phyloP scores from a whole-genome alignment of 352 stramenopile species.

The Pythium sp. region DNA sequence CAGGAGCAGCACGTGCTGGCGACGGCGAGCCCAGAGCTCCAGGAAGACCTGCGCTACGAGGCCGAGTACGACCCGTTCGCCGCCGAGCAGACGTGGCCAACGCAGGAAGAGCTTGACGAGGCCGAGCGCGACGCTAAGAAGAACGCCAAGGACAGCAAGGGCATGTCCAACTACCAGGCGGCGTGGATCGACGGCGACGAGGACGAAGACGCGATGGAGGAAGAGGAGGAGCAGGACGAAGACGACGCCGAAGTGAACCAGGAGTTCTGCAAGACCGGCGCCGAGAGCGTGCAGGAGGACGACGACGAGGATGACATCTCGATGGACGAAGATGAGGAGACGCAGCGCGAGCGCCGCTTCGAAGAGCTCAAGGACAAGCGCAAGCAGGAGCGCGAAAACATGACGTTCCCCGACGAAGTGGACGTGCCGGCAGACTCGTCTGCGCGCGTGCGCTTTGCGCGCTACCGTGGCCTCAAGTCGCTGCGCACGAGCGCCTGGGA shows the following conservation, averaged over 20 bases:
- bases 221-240: slow-evolving; percentile 41
- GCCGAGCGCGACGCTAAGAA: slow-evolving; percentile 66
- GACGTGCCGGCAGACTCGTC: slow-evolving; percentile 58
- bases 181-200: slow-evolving; percentile 89
- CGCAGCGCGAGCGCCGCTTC: slow-evolving; percentile 30
- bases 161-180: slow-evolving; percentile 93
- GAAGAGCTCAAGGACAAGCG: slow-evolving; percentile 76
- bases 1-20: slow-evolving; percentile 51
- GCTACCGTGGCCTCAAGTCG: slow-evolving; percentile 96
- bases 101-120: slow-evolving; percentile 93
- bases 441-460: slow-evolving; percentile 73
- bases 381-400: slow-evolving; percentile 89
- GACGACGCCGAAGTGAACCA: slow-evolving; percentile 65
- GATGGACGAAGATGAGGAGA: slow-evolving; percentile 67
- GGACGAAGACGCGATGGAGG: slow-evolving; percentile 55
- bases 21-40: slow-evolving; percentile 50
- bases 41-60: slow-evolving; percentile 83
- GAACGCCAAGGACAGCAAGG: slow-evolving; percentile 36
- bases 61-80: slow-evolving; percentile 93
- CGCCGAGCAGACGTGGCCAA: slow-evolving; percentile 98
- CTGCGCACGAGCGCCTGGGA: slow-evolving; percentile 97
- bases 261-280: slow-evolving; percentile 72
- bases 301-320: slow-evolving; percentile 75
- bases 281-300: slow-evolving; percentile 54
- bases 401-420: slow-evolving; percentile 96